phyloP scores from a whole-genome alignment of 169 alveolate genomes.

The Pseudocohnilembus persalinus region DNA sequence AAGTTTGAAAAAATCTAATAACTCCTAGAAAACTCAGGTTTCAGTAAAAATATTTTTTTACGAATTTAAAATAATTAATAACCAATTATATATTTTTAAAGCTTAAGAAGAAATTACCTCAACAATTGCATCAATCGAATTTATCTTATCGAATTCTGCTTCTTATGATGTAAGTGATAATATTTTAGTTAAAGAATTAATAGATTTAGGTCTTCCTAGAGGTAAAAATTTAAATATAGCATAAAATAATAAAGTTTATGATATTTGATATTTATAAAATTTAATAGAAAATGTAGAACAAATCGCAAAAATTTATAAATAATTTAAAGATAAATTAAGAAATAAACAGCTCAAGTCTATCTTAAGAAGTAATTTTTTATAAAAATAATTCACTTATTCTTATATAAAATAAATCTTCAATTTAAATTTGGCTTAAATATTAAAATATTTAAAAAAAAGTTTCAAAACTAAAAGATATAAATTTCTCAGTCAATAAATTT shows the following conservation, averaged over 20 bases:
- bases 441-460: slow-evolving; percentile 19
- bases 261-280: neutral
- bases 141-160: slow-evolving; percentile 35
- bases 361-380: slow-evolving; percentile 28
- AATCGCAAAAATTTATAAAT: slow-evolving; percentile 32
- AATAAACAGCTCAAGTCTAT: neutral
- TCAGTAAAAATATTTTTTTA: neutral
- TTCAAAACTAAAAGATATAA: slow-evolving; percentile 23
- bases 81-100: neutral
- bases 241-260: neutral
- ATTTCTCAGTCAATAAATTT: slow-evolving; percentile 38
- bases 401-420: neutral
- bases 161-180: slow-evolving; percentile 34
- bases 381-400: too few species aligned
- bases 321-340: slow-evolving; percentile 28
- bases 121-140: slow-evolving; percentile 32
- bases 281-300: slow-evolving; percentile 38
- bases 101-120: slow-evolving; percentile 40
- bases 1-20: slow-evolving; percentile 26
- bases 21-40: slow-evolving; percentile 39
- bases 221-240: slow-evolving; percentile 2
- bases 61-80: neutral
- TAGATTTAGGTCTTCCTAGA: slow-evolving; percentile 48
- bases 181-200: slow-evolving; percentile 32
- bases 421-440: too few species aligned